Conservation (phyloP, 2,329 filamentous ascomycete species). For the Xylaria digitata region DNA sequence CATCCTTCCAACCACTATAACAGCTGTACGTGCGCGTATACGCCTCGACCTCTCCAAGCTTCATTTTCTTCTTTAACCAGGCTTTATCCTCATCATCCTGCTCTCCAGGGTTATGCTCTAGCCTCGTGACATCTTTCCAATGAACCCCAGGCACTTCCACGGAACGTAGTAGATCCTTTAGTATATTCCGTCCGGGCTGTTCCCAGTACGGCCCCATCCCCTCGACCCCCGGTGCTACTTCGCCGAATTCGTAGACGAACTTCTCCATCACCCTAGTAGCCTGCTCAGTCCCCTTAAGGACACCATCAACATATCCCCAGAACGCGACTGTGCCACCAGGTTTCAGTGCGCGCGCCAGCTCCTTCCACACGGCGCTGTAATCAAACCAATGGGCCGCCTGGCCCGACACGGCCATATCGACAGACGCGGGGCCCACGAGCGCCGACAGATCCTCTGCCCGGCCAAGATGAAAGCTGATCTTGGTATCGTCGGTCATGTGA, state of each 20-base stretch:
- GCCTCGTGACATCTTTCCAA: slow-evolving; percentile 64
- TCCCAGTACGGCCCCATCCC: slow-evolving; percentile 71
- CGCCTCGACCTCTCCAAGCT: slow-evolving; percentile 68
- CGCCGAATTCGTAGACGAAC: slow-evolving; percentile 65
- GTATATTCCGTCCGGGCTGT: slow-evolving; percentile 66
- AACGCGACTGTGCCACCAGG: slow-evolving; percentile 70
- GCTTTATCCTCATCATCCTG: slow-evolving; percentile 53
- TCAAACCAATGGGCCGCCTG: slow-evolving; percentile 77
- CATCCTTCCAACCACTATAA: slow-evolving; percentile 68
- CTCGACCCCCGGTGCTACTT: slow-evolving; percentile 57
- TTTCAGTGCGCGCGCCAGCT: slow-evolving; percentile 64
- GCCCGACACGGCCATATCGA: slow-evolving; percentile 64
- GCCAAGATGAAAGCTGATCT: slow-evolving; percentile 62
- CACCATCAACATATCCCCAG: slow-evolving; percentile 74
- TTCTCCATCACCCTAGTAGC: slow-evolving; percentile 65
- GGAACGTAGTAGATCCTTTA: slow-evolving; percentile 63
- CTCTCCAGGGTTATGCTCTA: slow-evolving; percentile 67
- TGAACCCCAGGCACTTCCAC: slow-evolving; percentile 63
- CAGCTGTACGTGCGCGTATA: slow-evolving; percentile 71
- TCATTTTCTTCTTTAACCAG: slow-evolving; percentile 66
- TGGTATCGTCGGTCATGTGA: slow-evolving; percentile 54
- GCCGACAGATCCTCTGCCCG: slow-evolving; percentile 63
- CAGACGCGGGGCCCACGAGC: slow-evolving; percentile 59
- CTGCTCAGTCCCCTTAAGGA: slow-evolving; percentile 64
- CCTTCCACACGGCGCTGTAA: slow-evolving; percentile 64